Evolutionary conservation across 2,329 filamentous ascomycete genomes (phyloP), one percentile per base, ranked within the genome.

Genomic region (Aspergillus nomiae): DNA sequence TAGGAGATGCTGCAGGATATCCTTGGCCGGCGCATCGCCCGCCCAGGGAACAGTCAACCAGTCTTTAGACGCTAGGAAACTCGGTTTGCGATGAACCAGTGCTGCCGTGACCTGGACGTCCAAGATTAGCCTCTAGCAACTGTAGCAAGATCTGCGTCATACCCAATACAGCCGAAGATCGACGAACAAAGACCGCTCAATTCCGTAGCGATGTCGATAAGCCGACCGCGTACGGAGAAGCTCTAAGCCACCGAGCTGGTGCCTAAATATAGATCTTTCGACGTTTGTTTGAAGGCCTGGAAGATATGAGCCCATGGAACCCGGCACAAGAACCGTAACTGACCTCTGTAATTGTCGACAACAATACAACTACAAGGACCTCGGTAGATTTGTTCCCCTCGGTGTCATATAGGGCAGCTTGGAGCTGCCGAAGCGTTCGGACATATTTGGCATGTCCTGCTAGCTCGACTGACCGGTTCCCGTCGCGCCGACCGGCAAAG

Each of bases 161-260:
- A 73, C 71, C 71, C 71, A 73, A 50, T 72, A 73, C 14, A 71
- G 61, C 21, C 71, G 69, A n/a, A 73, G 65, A 56, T 72, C 71
- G 14, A 73, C 68, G 53, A 63, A 73, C 12, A 73, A 50, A 4
- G 71, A 73, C 45, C 69, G 66, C 24, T 73, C 71, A 16, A 73
- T 61, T 1, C 71, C 70, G 51, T 65, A 64, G 2, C 70, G 66
- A 58, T 73, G 71, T 10, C 71, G 68, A 46, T 70, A 73, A 3
- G 71, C 66, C 10, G 71, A 70, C 30, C 71, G 63, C 6, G 65
- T 54, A 9, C 63, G 65, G 14, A 73, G 51, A 7, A 73, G 54
- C 26, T 70, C 67, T 30, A 73, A 56, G 21, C 71, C 71, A 1
- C 71, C 71, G 8, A 71, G 60, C 41, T 73, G 71, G 38, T 73